Conservation (phyloP, 305 asterid genomes). For the Solanum hybrid region DNA sequence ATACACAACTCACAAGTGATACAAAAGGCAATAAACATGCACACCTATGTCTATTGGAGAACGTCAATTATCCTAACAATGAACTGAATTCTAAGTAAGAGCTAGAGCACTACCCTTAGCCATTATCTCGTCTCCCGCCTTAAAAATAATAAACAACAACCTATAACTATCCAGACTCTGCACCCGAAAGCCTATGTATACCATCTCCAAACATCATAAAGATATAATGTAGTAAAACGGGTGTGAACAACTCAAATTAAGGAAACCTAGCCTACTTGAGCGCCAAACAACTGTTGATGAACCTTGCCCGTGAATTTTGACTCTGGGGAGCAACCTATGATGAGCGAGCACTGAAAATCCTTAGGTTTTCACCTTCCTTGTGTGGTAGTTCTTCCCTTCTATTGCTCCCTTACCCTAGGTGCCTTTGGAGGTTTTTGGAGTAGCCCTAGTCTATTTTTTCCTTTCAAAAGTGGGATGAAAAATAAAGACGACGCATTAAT, state of each 20-base stretch:
- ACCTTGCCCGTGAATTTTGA: not conserved
- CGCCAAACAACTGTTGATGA: not conserved
- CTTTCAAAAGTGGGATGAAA: not conserved
- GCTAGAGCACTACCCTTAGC: not conserved
- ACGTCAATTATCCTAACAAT: not conserved
- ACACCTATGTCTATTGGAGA: not conserved
- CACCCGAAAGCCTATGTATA: not conserved
- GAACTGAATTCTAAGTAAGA: not conserved
- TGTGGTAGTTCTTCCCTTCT: not conserved
- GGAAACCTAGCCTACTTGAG: not conserved
- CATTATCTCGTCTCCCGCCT: not conserved
- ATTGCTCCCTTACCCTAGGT: not conserved
- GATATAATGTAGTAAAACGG: not conserved
- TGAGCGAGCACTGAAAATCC: not conserved
- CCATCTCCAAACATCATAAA: not conserved
- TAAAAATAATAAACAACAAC: not conserved
- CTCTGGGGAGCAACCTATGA: not conserved
- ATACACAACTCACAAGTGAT: not conserved
- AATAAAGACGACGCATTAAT: not conserved
- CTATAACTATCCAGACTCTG: not conserved
- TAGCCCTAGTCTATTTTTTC: not conserved
- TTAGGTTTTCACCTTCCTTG: not conserved
- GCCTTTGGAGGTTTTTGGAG: not conserved
- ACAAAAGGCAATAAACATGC: not conserved
- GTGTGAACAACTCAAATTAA: not conserved